These are phyloP conservation scores for Neonectria sp. DNA, from an alignment of 2,329 filamentous ascomycete genomes.

Conservation along the genomic window DNA sequence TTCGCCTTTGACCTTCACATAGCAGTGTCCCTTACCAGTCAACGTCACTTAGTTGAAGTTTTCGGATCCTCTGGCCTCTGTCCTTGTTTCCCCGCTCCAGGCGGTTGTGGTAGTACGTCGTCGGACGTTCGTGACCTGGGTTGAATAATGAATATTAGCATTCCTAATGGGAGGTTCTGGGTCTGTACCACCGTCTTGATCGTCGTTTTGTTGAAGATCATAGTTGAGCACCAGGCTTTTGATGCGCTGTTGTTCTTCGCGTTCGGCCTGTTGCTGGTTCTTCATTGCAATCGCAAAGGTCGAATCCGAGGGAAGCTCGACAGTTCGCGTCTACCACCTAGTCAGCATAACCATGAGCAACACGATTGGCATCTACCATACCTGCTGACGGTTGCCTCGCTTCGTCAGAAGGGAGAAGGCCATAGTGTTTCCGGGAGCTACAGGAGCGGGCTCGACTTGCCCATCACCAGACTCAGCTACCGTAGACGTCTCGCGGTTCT, in stretches of 20 bases:
- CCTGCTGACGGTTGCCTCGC: slow-evolving; percentile 95
- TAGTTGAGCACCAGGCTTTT: slow-evolving; percentile 98
- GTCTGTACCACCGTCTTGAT: slow-evolving; percentile 77
- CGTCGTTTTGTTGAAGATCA: slow-evolving; percentile 88
- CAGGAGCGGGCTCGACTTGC: slow-evolving; percentile 39
- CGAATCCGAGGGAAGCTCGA: slow-evolving; percentile 91
- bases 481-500: slow-evolving; percentile 71
- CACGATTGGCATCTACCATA: slow-evolving; percentile 51
- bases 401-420: slow-evolving; percentile 97
- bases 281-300: slow-evolving; percentile 97
- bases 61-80: slow-evolving; percentile 86
- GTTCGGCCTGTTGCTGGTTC: slow-evolving; percentile 93
- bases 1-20: not conserved
- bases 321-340: slow-evolving; percentile 81
- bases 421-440: slow-evolving; percentile 75
- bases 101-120: slow-evolving; percentile 67
- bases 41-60: slow-evolving; percentile 95
- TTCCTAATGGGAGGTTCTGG: slow-evolving; percentile 32
- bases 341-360: slow-evolving; percentile 19
- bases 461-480: slow-evolving; percentile 48
- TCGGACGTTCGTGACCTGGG: slow-evolving; percentile 65
- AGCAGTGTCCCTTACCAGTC: slow-evolving; percentile 82
- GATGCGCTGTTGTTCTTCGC: slow-evolving; percentile 97
- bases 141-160: slow-evolving; percentile 65
- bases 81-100: slow-evolving; percentile 71